Evolutionary conservation across 2,329 filamentous ascomycete species (phyloP).

Genomic region (Phyllosticta citribraziliensis): DNA sequence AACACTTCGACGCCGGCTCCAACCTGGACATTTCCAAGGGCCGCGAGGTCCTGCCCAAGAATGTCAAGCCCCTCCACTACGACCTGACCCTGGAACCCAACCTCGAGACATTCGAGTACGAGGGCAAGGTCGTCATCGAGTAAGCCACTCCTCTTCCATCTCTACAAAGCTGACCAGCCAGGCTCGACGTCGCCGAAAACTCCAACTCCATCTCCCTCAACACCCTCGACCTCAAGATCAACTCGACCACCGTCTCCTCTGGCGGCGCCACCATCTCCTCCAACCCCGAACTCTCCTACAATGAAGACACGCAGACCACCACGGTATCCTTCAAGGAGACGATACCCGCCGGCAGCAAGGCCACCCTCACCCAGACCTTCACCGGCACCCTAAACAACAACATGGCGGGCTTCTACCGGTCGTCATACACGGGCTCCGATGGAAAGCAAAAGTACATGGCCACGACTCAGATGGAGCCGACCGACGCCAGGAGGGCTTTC

Average conservation of each 20-base stretch:
- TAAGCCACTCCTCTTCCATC: slow-evolving; percentile 27
- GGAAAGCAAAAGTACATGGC: slow-evolving; percentile 75
- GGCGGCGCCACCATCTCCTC: slow-evolving; percentile 49
- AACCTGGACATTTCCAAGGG: slow-evolving; percentile 52
- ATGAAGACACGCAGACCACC: slow-evolving; percentile 71
- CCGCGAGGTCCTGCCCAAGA: slow-evolving; percentile 80
- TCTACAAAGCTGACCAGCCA: slow-evolving; percentile 22
- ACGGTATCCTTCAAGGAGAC: slow-evolving; percentile 68
- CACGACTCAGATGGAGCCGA: slow-evolving; percentile 93
- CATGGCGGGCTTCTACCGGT: slow-evolving; percentile 96
- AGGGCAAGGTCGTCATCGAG: slow-evolving; percentile 77
- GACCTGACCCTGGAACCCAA: slow-evolving; percentile 85
- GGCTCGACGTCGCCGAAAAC: slow-evolving; percentile 74
- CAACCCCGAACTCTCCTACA: slow-evolving; percentile 59
- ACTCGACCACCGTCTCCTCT: slow-evolving; percentile 58
- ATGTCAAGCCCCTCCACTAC: slow-evolving; percentile 88
- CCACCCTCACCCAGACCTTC: slow-evolving; percentile 68
- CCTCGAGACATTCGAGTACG: slow-evolving; percentile 77
- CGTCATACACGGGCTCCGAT: slow-evolving; percentile 76
- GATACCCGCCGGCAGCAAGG: slow-evolving; percentile 65
- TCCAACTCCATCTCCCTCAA: slow-evolving; percentile 81
- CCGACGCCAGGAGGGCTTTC: slow-evolving; percentile 84
- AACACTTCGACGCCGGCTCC: slow-evolving; percentile 47
- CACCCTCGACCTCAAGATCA: slow-evolving; percentile 75
- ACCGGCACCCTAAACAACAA: slow-evolving; percentile 77